Percentiles rank a stretch among this genome's conserved stretches.
These are phyloP conservation scores for Westerdykella ornata DNA, from an alignment of 2,329 filamentous ascomycete species.

Conservation along the genomic window DNA sequence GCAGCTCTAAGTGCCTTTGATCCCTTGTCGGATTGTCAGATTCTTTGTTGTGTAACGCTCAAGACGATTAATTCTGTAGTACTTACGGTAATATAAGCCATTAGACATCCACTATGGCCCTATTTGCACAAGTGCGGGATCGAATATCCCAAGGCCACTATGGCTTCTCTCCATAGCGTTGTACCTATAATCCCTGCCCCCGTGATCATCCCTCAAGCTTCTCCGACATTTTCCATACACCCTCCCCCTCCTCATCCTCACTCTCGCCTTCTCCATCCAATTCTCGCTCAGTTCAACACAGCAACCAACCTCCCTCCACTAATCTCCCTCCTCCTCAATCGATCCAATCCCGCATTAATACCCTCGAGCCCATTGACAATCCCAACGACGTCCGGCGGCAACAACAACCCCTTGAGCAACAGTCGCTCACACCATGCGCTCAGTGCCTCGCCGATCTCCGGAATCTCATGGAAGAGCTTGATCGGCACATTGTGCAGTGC, in stretches of 20 bases:
- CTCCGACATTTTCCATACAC: slow-evolving; percentile 56
- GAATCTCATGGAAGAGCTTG: slow-evolving; percentile 66
- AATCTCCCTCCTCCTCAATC: slow-evolving; percentile 58
- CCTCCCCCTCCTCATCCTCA: slow-evolving; percentile 47
- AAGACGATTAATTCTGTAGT: not conserved
- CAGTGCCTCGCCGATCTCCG: slow-evolving; percentile 55
- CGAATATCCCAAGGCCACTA: not conserved
- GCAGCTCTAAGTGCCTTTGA: not conserved
- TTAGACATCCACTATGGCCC: too few relatives aligned
- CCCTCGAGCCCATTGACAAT: slow-evolving; percentile 57
- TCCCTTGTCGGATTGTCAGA: not conserved
- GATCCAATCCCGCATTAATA: slow-evolving; percentile 62
- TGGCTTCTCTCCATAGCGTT: slow-evolving; percentile 53
- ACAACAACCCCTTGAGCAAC: slow-evolving; percentile 49
- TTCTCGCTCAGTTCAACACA: slow-evolving; percentile 5
- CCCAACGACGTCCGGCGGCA: slow-evolving; percentile 59
- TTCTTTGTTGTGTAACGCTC: not conserved
- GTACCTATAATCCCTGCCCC: slow-evolving; percentile 56
- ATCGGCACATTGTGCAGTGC: slow-evolving; percentile 63
- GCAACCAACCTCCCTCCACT: slow-evolving; percentile 61
- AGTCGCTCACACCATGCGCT: slow-evolving; percentile 62
- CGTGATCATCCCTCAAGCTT: slow-evolving; percentile 52
- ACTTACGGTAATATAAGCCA: too few relatives aligned
- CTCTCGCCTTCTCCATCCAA: slow-evolving; percentile 12
- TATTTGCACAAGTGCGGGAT: too few relatives aligned